These are phyloP conservation scores for Spongiforma sp. DNA, from an alignment of 1,284 basidiomycete genomes.

Conservation along the genomic window DNA sequence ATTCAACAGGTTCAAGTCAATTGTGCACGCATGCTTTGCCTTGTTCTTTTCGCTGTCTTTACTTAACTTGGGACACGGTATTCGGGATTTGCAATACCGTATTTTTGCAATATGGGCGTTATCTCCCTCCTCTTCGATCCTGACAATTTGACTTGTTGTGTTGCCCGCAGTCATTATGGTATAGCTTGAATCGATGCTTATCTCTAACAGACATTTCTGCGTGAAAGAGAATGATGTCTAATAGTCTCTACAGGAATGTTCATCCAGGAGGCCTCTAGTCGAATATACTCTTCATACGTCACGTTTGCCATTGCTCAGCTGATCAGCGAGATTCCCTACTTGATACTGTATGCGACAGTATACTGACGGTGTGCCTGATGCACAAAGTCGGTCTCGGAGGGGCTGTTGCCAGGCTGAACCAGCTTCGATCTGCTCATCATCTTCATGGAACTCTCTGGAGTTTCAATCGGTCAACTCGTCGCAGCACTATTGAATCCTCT, in stretches of 20 bases:
- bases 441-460: conserved; percentile 78
- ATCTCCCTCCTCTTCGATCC: conserved; percentile 1
- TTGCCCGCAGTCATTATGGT: conserved; percentile 82
- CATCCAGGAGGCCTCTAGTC: conserved; percentile 76
- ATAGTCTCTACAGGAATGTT: conserved; percentile 48
- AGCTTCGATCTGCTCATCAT: conserved; percentile 79
- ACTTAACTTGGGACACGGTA: conserved; percentile 71
- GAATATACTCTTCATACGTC: conserved; percentile 82
- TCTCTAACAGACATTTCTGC: conserved; percentile 70
- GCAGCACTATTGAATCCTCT: conserved; percentile 83
- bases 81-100: conserved; percentile 83
- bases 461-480: conserved; percentile 77
- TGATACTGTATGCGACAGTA: conserved; percentile 68
- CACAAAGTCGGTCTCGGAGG: conserved; percentile 79
- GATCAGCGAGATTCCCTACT: conserved; percentile 84
- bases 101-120: conserved; percentile 74
- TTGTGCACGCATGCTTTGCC: conserved; percentile 78
- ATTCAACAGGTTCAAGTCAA: conserved; percentile 84
- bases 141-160: conserved; percentile 67
- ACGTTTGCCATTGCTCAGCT: conserved; percentile 86
- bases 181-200: conserved; percentile 88
- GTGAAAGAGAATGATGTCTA: not conserved
- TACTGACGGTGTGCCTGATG: conserved; percentile 83
- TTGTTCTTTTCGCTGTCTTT: conserved; percentile 86
- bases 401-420: conserved; percentile 61